phyloP scores from a whole-genome alignment of 345 rosid species.

The Microcos paniculata region DNA sequence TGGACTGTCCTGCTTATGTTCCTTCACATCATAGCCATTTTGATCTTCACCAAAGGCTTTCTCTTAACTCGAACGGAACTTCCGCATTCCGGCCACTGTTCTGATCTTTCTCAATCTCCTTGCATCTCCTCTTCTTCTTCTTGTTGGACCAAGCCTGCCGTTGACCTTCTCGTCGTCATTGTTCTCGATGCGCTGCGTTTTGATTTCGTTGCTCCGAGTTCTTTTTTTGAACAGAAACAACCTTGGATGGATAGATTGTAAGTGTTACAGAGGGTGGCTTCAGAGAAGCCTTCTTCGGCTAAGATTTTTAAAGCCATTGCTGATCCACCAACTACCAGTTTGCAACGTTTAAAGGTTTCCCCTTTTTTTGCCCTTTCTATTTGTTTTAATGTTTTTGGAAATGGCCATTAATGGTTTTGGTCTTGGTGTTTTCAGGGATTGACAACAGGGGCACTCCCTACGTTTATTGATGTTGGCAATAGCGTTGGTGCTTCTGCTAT shows the following conservation, averaged over 20 bases:
- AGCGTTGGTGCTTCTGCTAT: slow-evolving; percentile 97
- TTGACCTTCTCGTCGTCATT: slow-evolving; percentile 67
- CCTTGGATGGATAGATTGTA: slow-evolving; percentile 91
- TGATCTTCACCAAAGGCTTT: slow-evolving; percentile 79
- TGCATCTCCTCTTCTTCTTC: slow-evolving; percentile 35
- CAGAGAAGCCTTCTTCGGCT: slow-evolving; percentile 52
- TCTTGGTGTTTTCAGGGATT: slow-evolving; percentile 53
- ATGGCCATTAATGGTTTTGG: neutral
- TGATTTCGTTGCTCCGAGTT: slow-evolving; percentile 82
- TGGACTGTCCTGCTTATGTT: slow-evolving; percentile 34
- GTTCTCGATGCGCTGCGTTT: slow-evolving; percentile 92
- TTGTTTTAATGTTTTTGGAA: neutral
- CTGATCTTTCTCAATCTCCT: slow-evolving; percentile 66
- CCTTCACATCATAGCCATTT: slow-evolving; percentile 58
- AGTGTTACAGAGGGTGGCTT: slow-evolving; percentile 69
- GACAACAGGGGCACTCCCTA: slow-evolving; percentile 93
- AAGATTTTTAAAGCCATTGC: slow-evolving; percentile 90
- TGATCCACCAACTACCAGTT: slow-evolving; percentile 97
- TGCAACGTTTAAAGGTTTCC: slow-evolving; percentile 82
- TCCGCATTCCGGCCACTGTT: slow-evolving; percentile 62
- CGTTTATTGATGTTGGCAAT: slow-evolving; percentile 90
- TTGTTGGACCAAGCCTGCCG: slow-evolving; percentile 75
- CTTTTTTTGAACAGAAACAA: slow-evolving; percentile 55
- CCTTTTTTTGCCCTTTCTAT: neutral
- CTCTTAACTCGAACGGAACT: slow-evolving; percentile 94